Conservation (phyloP, 2,329 filamentous ascomycete genomes). For the Nothomitra cinnamomea region DNA sequence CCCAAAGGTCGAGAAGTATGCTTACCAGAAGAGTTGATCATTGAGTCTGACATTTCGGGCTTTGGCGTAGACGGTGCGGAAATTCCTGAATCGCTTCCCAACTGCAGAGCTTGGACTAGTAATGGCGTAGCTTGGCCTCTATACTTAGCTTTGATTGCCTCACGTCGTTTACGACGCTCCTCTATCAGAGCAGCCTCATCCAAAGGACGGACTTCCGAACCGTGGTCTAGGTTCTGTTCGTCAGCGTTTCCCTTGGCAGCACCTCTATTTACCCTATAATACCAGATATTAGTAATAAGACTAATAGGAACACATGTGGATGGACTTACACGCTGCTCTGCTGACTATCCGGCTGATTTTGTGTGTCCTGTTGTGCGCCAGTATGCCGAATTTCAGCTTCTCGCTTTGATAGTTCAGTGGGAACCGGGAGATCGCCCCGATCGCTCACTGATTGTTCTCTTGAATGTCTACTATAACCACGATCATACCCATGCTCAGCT, state of each 20-base stretch:
- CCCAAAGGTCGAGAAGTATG: background rate
- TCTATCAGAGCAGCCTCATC: slow-evolving; percentile 75
- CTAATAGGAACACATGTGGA: slow-evolving; percentile 5
- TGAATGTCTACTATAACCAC: slow-evolving; percentile 31
- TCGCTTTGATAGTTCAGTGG: slow-evolving; percentile 40
- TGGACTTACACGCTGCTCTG: slow-evolving; percentile 26
- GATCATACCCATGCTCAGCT: slow-evolving; percentile 17
- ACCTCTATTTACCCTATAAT: slow-evolving; percentile 9
- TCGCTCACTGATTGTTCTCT: slow-evolving; percentile 46
- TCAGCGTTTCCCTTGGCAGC: slow-evolving; percentile 4
- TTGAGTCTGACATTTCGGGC: slow-evolving; percentile 17
- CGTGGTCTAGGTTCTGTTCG: background rate
- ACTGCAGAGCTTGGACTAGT: slow-evolving; percentile 56
- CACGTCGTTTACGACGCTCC: slow-evolving; percentile 65
- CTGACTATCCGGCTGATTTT: slow-evolving; percentile 18
- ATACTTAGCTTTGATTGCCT: slow-evolving; percentile 73
- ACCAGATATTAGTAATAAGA: background rate
- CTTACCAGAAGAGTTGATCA: slow-evolving; percentile 33
- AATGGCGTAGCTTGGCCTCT: slow-evolving; percentile 53
- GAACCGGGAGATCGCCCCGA: slow-evolving; percentile 41
- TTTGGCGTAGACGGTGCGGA: slow-evolving; percentile 28
- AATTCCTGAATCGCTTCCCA: slow-evolving; percentile 41
- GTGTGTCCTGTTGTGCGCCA: slow-evolving; percentile 34
- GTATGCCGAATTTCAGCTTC: slow-evolving; percentile 53
- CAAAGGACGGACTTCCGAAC: slow-evolving; percentile 39